Evolutionary conservation across 179 eudicot species (phyloP).

Genomic region (Pouteria campechiana): DNA sequence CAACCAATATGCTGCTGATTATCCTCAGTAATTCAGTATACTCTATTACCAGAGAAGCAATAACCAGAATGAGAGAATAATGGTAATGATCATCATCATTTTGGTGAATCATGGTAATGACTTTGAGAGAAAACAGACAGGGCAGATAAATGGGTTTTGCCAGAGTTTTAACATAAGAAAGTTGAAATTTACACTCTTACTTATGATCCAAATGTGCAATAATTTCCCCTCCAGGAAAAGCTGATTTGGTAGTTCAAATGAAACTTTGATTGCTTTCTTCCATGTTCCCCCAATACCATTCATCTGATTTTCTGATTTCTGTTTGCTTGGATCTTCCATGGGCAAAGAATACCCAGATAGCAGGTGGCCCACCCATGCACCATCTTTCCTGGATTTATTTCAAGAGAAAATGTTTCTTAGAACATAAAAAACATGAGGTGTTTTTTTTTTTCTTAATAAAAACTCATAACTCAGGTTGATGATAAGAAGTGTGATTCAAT

Average conservation of each 20-base stretch:
- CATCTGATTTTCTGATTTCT: constrained; percentile 26
- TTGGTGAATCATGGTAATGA: neutral
- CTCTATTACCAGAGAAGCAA: too few relatives aligned
- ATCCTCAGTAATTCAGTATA: too few relatives aligned
- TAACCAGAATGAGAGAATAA: neutral
- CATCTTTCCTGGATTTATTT: constrained; percentile 43
- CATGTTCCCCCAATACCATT: constrained; percentile 71
- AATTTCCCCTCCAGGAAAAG: constrained; percentile 48
- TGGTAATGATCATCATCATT: neutral
- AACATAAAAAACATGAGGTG: neutral
- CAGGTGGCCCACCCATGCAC: constrained; percentile 85
- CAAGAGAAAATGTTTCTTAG: neutral
- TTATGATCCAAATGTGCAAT: constrained; percentile 53
- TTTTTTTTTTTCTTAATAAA: too few relatives aligned
- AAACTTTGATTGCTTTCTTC: constrained; percentile 56
- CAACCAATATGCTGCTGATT: too few relatives aligned
- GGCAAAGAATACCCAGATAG: constrained; percentile 93
- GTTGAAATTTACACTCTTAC: constrained; percentile 13
- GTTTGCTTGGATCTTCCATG: constrained; percentile 74
- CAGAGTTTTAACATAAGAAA: neutral
- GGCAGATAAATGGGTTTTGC: neutral
- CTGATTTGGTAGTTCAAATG: constrained; percentile 38
- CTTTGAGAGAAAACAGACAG: neutral
- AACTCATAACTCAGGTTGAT: too few relatives aligned
- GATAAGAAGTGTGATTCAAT: too few relatives aligned